phyloP scores from a whole-genome alignment of 306 rosid genomes.

The Lotus japonicus region DNA sequence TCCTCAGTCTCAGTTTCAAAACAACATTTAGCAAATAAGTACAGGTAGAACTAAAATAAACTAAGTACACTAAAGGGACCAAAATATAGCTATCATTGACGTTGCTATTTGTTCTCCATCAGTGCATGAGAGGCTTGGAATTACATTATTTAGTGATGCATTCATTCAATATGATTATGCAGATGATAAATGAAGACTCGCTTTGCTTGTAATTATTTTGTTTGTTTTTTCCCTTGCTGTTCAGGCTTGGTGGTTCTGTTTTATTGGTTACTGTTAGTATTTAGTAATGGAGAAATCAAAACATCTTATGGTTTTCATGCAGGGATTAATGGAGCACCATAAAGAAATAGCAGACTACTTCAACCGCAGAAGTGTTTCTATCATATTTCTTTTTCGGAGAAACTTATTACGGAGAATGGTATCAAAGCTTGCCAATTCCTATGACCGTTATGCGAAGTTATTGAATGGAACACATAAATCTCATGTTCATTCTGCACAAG shows the following conservation, averaged over 20 bases:
- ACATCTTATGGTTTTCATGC: conserved; percentile 24
- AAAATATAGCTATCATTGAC: too few relatives aligned
- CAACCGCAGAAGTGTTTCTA: conserved; percentile 59
- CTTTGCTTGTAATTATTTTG: not conserved
- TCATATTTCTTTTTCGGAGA: conserved; percentile 76
- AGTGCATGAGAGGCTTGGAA: not conserved
- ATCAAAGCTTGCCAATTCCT: conserved; percentile 81
- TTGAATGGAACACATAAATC: conserved; percentile 92
- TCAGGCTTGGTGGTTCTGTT: not conserved
- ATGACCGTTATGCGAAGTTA: conserved; percentile 76
- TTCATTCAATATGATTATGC: not conserved
- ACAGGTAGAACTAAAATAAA: not conserved
- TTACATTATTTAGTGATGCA: not conserved
- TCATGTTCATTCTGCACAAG: conserved; percentile 81
- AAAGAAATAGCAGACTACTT: conserved; percentile 68
- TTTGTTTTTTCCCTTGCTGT: not conserved
- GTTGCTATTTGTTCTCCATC: not conserved
- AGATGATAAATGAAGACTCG: not conserved
- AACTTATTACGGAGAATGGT: conserved; percentile 71
- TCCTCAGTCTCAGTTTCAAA: too few relatives aligned
- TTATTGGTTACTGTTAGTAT: not conserved
- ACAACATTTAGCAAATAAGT: too few relatives aligned
- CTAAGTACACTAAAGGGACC: not conserved
- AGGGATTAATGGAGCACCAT: conserved; percentile 89
- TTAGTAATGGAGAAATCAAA: conserved; percentile 23